Percentiles rank a stretch among this genome's conserved stretches.
Evolutionary conservation across 805 yeast genomes (phyloP).

Genomic region (Wickerhamomyces rabaulensis): DNA sequence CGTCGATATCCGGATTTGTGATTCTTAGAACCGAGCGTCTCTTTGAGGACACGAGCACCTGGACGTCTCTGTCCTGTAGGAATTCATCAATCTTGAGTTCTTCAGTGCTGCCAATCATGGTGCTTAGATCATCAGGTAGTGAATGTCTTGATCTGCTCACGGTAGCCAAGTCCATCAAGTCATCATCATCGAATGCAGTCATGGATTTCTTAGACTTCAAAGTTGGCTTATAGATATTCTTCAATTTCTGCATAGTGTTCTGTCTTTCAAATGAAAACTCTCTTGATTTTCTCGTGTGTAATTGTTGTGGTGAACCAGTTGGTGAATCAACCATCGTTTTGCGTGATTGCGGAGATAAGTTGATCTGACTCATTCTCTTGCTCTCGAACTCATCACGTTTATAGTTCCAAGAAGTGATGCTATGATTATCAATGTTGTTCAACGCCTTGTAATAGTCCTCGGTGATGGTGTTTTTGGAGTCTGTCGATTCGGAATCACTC

Average conservation of each 20-base stretch:
- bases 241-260: conserved; percentile 1
- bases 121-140: conserved; percentile 1
- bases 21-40: conserved; percentile 55
- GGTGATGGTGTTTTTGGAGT: conserved; percentile 1
- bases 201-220: background rate
- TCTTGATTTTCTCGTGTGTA: background rate
- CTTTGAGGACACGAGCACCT: conserved; percentile 63
- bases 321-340: conserved; percentile 1
- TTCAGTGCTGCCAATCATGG: conserved; percentile 4
- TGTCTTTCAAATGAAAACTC: conserved; percentile 9
- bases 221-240: conserved; percentile 4
- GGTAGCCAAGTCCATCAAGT: conserved; percentile 11
- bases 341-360: conserved; percentile 1
- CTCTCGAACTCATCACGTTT: conserved; percentile 20
- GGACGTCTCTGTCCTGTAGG: conserved; percentile 56
- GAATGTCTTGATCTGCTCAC: conserved; percentile 12
- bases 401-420: conserved; percentile 21
- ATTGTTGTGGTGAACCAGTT: conserved; percentile 3
- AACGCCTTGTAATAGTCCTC: conserved; percentile 19
- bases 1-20: conserved; percentile 49
- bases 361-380: background rate
- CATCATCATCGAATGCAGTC: conserved; percentile 12
- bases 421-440: conserved; percentile 17
- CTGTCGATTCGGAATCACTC: conserved; percentile 6
- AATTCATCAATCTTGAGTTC: conserved; percentile 34